phyloP scores from a whole-genome alignment of 164 flowering plant species.

The Chloranthus sessilifolius region DNA sequence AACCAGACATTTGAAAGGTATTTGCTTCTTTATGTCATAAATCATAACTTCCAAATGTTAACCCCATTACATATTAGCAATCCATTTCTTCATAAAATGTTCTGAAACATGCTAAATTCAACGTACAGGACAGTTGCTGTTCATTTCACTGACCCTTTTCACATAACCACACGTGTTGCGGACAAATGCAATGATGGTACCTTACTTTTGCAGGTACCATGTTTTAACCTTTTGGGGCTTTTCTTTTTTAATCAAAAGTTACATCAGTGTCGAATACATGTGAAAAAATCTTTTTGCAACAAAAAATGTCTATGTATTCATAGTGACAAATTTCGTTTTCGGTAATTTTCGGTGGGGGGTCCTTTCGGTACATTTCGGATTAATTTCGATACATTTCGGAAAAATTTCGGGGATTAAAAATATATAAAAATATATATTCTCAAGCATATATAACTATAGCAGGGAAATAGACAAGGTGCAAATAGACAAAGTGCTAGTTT shows the following conservation, averaged over 20 bases:
- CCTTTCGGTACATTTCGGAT: too few relatives aligned
- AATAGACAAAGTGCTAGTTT: too few relatives aligned
- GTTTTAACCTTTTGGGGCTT: neutral
- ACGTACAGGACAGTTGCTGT: conserved; percentile 80
- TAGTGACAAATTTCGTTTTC: too few relatives aligned
- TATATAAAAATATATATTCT: too few relatives aligned
- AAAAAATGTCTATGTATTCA: too few relatives aligned
- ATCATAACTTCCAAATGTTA: neutral
- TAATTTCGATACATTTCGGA: too few relatives aligned
- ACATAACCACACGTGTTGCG: conserved; percentile 70
- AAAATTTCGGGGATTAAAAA: too few relatives aligned
- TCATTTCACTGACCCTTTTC: conserved; percentile 94
- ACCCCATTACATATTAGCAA: neutral
- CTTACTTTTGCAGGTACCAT: conserved; percentile 76
- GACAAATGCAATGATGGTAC: conserved; percentile 82
- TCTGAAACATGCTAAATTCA: conserved; percentile 3
- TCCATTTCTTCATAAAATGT: conserved; percentile 1
- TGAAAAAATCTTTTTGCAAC: neutral
- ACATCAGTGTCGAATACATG: neutral
- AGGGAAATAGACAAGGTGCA: too few relatives aligned
- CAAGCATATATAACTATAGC: too few relatives aligned
- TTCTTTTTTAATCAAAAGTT: neutral
- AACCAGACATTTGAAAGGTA: conserved; percentile 94
- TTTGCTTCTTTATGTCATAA: conserved; percentile 12
- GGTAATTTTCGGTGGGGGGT: too few relatives aligned